A percentile compares a stretch with the other conserved stretches of the same genome.
Evolutionary conservation across 2,329 filamentous ascomycete genomes (phyloP).

Genomic region (Lasiodiplodia hormozganensis): DNA sequence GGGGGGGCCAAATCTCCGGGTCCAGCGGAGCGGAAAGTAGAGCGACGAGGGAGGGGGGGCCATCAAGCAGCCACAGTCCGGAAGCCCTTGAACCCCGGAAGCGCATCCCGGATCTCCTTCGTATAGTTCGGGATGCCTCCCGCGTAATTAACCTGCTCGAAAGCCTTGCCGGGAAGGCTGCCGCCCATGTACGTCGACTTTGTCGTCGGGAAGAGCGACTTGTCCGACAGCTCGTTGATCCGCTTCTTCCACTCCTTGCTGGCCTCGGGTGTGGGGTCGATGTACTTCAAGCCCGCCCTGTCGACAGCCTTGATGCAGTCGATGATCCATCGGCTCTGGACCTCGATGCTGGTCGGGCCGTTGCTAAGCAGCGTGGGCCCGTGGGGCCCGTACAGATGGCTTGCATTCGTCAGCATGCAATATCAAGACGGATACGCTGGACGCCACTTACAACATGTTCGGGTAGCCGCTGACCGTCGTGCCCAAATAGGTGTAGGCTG

Average conservation of each 20-base stretch:
- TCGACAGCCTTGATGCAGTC: slow-evolving; percentile 44
- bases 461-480: slow-evolving; percentile 50
- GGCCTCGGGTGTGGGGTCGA: slow-evolving; percentile 47
- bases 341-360: slow-evolving; percentile 51
- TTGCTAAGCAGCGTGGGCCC: slow-evolving; percentile 53
- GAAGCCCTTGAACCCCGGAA: slow-evolving; percentile 45
- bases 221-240: slow-evolving; percentile 50
- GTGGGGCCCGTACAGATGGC: slow-evolving; percentile 49
- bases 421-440: neutral
- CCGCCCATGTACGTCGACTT: slow-evolving; percentile 50
- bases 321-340: slow-evolving; percentile 49
- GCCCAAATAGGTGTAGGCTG: slow-evolving; percentile 51
- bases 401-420: neutral
- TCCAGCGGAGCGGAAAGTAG: too few species aligned
- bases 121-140: slow-evolving; percentile 52
- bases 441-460: slow-evolving; percentile 43
- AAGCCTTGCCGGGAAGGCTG: slow-evolving; percentile 56
- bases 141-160: slow-evolving; percentile 48
- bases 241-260: slow-evolving; percentile 49
- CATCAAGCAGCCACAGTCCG: slow-evolving; percentile 17
- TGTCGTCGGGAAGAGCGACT: slow-evolving; percentile 50
- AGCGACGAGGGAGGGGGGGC: too few species aligned
- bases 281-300: slow-evolving; percentile 37
- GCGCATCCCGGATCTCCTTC: slow-evolving; percentile 45
- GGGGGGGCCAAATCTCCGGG: too few species aligned